Base-by-base conservation (phyloP, 441 rosid genomes). In the Adansonia gregorii region DNA sequence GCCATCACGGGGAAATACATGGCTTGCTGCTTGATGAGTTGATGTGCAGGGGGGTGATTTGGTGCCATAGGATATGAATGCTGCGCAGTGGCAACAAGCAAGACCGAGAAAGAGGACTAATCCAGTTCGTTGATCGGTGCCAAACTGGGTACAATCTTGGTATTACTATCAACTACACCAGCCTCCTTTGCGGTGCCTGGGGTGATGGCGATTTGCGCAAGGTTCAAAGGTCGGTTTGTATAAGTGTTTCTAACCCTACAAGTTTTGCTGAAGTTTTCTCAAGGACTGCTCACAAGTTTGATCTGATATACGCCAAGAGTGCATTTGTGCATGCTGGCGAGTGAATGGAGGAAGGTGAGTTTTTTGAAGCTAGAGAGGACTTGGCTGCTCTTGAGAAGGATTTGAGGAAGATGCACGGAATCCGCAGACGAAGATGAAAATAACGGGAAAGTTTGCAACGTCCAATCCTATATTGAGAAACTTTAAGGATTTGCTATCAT, bases 111-210 rank as follows among this genome's bases (percentile, higher is more conserved):
- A 35, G 79, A 83, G 86, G 46, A 85, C 86, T 0, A 84, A 35
- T 87, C 67, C 88, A 83, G 72, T 83, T 85, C 20, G 84, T 85
- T 6, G 84, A 83, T 41, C 81, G 84, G 86, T 83, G 86, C 49
- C 88, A 83, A 10, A 85, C 84, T 8, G 86, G 88, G 24, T 83
- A 81, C 68, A 85, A 83, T 43, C 83, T 84, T 0, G 84, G 88
- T 5, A 85, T 85, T 76, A 85, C 39, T 35, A 35, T 35, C 39
- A 35, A 35, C 39, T 78, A 60, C 82, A 85, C 54, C 85, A 85
- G 79, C 85, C 87, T 46, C 87, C 87, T 6, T 82, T 49, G 85
- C 80, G 72, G 83, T 85, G 12, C 85, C 83, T 9, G 83, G 86
- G 0, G 85, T 35, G 39, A 35, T 35, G 39, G 81, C 14, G 87